Base-by-base conservation (phyloP, 148 eudicot species). In the Dianthus caryophyllus region DNA sequence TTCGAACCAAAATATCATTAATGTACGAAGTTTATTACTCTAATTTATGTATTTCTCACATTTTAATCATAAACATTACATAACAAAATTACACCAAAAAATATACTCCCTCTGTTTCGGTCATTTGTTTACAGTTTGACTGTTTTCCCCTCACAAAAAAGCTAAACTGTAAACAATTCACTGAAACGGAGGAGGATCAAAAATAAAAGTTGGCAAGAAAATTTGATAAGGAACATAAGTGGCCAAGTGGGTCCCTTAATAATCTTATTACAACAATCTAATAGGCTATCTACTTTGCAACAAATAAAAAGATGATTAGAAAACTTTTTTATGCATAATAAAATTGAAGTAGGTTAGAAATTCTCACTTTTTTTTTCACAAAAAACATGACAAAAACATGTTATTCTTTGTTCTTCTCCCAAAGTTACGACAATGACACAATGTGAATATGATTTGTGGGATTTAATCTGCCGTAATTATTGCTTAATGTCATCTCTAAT, bases 341-440 rank as follows among this genome's bases (percentile, higher is more conserved):
- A n/a, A n/a, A n/a, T 33, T 24, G 29, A 60, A 36, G 14, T 70
- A 70, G 78, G 78, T 70, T 48, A 22, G 74, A 75, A 69, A 70
- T 29, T 6, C 27, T 54, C n/a, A 47, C 20, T 30, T 60, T 33
- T 20, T 60, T 20, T 1, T 33, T 33, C 2, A 33, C 2, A 18
- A 60, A 17, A 60, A 12, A 60, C 25, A 60, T 16, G 14, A n/a
- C 38, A 33, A 14, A 17, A 59, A 31, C 64, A 60, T 60, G 27
- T 38, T 59, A 44, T 43, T 59, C 63, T n/a, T 31, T 6, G 1
- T 56, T 43, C 54, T 21, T 43, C 62, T 51, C 30, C 21, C 14
- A 20, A 27, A 18, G 20, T 33, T 9, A 12, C n/a, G 17, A 33
- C 31, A 14, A 71, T n/a, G n/a, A n/a, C n/a, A n/a, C n/a, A n/a